A percentile compares a stretch with the other conserved stretches of the same genome.
phyloP scores from a whole-genome alignment of 2,329 filamentous ascomycete genomes.

The Canariomyces notabilis region DNA sequence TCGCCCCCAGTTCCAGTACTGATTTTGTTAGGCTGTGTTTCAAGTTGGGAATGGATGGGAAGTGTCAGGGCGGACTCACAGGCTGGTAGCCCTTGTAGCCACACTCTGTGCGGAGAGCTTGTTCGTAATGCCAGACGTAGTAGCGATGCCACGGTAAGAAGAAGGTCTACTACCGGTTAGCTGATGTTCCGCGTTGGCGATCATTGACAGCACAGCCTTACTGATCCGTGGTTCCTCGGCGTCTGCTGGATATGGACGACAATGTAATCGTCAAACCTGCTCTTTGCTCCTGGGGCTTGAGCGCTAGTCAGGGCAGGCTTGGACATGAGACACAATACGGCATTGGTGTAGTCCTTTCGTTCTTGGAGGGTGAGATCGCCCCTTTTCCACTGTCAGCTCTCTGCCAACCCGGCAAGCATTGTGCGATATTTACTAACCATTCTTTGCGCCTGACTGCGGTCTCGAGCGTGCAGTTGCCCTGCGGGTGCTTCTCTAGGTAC shows the following conservation, averaged over 20 bases:
- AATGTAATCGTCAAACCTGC: slow-evolving; percentile 29
- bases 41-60: background rate
- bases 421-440: slow-evolving; percentile 13
- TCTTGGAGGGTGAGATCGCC: slow-evolving; percentile 16
- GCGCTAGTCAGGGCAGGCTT: slow-evolving; percentile 14
- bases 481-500: slow-evolving; percentile 19
- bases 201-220: background rate
- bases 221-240: slow-evolving; percentile 18
- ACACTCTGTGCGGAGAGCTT: slow-evolving; percentile 29
- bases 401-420: background rate
- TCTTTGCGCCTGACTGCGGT: slow-evolving; percentile 20
- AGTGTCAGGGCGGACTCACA: slow-evolving; percentile 17
- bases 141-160: slow-evolving; percentile 31
- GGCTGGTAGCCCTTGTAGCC: slow-evolving; percentile 29
- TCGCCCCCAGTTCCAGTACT: slow-evolving; percentile 42
- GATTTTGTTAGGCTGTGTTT: background rate
- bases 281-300: slow-evolving; percentile 23
- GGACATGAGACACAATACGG: slow-evolving; percentile 21
- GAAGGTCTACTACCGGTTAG: slow-evolving; percentile 16
- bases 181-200: background rate
- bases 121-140: slow-evolving; percentile 29
- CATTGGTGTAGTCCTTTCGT: slow-evolving; percentile 21
- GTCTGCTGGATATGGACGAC: slow-evolving; percentile 28
- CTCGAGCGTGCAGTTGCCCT: slow-evolving; percentile 22
- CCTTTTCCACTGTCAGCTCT: slow-evolving; percentile 6